Conservation (phyloP, 192 early-diverging fungal species). For the Spizellomyces sp. region DNA sequence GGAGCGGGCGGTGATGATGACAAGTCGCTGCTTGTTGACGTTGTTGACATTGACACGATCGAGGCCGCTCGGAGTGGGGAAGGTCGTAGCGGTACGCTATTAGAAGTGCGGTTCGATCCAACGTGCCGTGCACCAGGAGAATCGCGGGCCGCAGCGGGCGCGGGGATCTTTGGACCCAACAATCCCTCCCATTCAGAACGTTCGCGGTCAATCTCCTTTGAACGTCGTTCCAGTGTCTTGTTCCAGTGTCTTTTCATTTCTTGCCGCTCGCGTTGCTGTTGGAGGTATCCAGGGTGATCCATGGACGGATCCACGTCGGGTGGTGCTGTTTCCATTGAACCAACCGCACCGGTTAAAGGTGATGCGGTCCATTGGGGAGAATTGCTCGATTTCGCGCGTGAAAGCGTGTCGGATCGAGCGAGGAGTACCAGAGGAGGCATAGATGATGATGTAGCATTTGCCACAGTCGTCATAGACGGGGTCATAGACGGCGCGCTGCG, state of each 20-base stretch:
- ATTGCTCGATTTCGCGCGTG: not conserved
- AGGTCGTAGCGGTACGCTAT: not conserved
- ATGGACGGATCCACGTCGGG: not conserved
- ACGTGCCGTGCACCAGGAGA: not conserved
- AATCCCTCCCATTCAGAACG: not conserved
- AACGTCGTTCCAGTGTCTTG: not conserved
- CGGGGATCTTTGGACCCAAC: not conserved
- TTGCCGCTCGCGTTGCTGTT: constrained; percentile 24
- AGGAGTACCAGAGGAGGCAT: not conserved
- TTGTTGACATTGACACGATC: not conserved
- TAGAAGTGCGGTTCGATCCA: not conserved
- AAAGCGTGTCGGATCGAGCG: not conserved
- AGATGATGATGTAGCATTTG: not conserved
- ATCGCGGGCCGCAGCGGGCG: not conserved
- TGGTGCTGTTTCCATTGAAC: not conserved
- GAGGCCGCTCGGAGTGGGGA: not conserved
- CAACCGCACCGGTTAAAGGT: too few relatives aligned
- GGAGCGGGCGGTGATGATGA: not conserved
- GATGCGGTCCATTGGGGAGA: too few relatives aligned
- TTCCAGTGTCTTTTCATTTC: constrained; percentile 27
- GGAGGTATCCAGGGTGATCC: not conserved
- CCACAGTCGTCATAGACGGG: not conserved
- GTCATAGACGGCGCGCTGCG: not conserved
- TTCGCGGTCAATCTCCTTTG: not conserved
- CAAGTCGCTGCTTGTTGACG: not conserved